phyloP scores from a whole-genome alignment of 2,329 filamentous ascomycete genomes.

The Stachybotrys elegans region DNA sequence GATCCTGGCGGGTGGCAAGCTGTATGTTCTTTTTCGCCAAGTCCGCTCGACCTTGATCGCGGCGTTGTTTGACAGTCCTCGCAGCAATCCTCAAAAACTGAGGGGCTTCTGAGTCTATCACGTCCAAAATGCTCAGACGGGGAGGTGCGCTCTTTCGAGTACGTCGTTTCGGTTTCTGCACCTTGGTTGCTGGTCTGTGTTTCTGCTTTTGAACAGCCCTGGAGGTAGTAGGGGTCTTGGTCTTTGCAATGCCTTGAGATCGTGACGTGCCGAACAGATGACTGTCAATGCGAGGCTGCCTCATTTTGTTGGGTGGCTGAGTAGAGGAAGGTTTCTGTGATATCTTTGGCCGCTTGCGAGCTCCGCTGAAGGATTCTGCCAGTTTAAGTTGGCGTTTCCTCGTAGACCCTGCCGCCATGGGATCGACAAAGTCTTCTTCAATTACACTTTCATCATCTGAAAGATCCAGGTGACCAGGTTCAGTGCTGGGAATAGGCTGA shows the following conservation, averaged over 20 bases:
- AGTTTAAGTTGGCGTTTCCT: constrained; percentile 33
- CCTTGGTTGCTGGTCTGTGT: no score
- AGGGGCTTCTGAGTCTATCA: constrained; percentile 47
- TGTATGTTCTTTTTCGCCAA: constrained; percentile 52
- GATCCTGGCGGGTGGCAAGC: constrained; percentile 56
- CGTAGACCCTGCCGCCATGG: constrained; percentile 41
- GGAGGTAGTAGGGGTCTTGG: no score
- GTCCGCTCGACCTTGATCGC: constrained; percentile 48
- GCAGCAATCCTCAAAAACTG: constrained; percentile 57
- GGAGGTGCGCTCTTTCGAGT: constrained; percentile 27
- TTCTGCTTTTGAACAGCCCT: no score
- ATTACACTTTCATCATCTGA: constrained; percentile 29
- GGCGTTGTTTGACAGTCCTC: constrained; percentile 44
- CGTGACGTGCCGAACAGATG: no score
- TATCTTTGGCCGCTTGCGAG: constrained; percentile 19
- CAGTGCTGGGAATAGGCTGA: constrained; percentile 6
- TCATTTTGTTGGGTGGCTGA: no score
- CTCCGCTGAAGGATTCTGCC: constrained; percentile 16
- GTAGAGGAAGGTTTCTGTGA: neutral
- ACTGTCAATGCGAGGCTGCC: no score
- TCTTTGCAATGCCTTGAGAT: no score
- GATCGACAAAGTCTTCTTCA: constrained; percentile 49
- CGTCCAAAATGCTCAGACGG: constrained; percentile 56
- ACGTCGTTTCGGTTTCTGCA: no score
- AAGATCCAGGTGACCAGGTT: constrained; percentile 6